Conservation (phyloP, 2,329 filamentous ascomycete genomes). For the Stagonosporopsis vannaccii region DNA sequence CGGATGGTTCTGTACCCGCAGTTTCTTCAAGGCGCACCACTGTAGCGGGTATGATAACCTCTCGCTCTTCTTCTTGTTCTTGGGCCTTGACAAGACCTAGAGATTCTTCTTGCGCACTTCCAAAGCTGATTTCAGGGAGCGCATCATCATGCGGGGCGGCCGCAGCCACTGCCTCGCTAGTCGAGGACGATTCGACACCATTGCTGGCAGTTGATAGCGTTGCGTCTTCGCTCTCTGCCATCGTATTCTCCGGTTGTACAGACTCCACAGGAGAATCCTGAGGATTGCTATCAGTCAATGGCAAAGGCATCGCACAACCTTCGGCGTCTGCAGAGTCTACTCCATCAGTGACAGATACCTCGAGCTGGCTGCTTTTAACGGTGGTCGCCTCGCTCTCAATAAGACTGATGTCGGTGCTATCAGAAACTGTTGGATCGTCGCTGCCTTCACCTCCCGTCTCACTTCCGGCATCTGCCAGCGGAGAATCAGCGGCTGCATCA, state of each 20-base stretch:
- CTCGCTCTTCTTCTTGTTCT: not conserved
- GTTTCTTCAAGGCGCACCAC: not conserved
- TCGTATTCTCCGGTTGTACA: not conserved
- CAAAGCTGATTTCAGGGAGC: not conserved
- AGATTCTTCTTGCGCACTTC: not conserved
- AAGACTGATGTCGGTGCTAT: slow-evolving; percentile 4
- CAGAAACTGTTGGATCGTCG: not conserved
- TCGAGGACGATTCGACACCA: not conserved
- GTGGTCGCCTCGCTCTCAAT: slow-evolving; percentile 5
- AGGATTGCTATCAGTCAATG: not conserved
- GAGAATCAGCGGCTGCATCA: not conserved
- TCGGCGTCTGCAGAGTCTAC: not conserved
- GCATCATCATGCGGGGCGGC: not conserved
- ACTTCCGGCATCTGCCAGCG: not conserved
- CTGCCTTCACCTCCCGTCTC: slow-evolving; percentile 7
- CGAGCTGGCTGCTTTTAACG: not conserved
- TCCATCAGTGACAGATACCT: not conserved
- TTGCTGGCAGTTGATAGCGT: not conserved
- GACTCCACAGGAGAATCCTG: not conserved
- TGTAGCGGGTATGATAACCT: not conserved
- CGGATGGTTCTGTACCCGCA: not conserved
- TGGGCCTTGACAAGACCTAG: not conserved
- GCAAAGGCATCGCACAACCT: not conserved
- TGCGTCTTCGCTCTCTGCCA: not conserved
- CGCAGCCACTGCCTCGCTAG: not conserved